Evolutionary conservation across 208 protist genomes (phyloP).

Genomic region (Entamoeba histolytica): DNA sequence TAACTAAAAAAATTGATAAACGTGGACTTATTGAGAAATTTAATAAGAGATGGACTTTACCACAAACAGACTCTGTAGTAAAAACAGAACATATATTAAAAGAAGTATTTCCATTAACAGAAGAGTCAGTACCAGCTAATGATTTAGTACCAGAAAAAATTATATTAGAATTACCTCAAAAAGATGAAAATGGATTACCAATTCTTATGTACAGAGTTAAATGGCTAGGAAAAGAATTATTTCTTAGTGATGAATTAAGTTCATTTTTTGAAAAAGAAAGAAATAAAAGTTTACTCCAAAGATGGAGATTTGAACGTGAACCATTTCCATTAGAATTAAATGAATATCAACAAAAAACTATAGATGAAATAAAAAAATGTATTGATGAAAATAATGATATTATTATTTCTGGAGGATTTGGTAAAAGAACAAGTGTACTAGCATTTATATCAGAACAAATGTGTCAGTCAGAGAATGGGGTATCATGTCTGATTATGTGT

Average conservation of each 20-base stretch:
- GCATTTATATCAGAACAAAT: neutral
- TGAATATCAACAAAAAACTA: neutral
- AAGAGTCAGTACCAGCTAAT: neutral
- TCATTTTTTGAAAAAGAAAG: neutral
- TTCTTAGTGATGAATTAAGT: neutral
- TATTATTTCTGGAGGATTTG: neutral
- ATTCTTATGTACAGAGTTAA: neutral
- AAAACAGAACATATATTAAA: no score
- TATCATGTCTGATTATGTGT: neutral
- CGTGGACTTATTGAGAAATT: neutral
- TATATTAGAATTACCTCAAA: neutral
- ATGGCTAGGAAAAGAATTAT: neutral
- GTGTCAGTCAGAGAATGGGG: rapidly evolving
- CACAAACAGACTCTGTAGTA: neutral
- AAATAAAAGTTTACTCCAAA: neutral
- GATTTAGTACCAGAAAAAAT: neutral
- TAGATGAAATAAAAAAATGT: neutral
- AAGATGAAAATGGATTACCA: neutral
- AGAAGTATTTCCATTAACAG: neutral
- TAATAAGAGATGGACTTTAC: neutral
- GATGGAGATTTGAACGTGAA: neutral
- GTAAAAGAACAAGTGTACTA: neutral
- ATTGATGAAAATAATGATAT: neutral
- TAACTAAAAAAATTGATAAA: neutral
- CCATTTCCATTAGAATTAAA: neutral